Evolutionary conservation across 2,329 filamentous ascomycete species (phyloP), one percentile per base, ranked within the genome.

Genomic region (Scleromitrula shiraiana): DNA sequence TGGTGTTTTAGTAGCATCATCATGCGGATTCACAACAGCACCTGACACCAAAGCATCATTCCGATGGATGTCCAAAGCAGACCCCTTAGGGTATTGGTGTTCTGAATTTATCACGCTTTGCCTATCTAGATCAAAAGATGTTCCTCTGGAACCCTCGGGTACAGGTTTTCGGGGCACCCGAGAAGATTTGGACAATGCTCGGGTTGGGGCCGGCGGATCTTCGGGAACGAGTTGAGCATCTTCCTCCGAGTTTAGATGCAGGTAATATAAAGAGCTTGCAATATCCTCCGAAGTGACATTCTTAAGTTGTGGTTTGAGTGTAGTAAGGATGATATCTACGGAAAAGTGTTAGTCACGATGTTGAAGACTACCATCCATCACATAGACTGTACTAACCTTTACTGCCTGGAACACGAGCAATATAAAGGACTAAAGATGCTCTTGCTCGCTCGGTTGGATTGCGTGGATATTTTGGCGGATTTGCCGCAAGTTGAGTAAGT

Each of bases 211-310:
- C 4, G 32, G 22, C 36, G 55, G 41, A 24, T 59, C 57, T 8
- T 62, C 62, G 29, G 57, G 57, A 14, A 70, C 64, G 26, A 68
- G 62, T 24, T 65, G 65, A 51, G 68, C 64, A 49, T 86, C 78
- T 32, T 78, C 73, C 3, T 78, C 76, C 2, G 76, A 73, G 50
- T 88, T 77, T 32, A 94, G 77, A 67, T 97, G 91, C 45, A 96
- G 72, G 64, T 93, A 97, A 68, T 97, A 98, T 5, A 98, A 75
- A 12, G 85, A 95, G 59, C 82, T 88, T 48, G 84, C 80, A 41
- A 98, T 83, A 63, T 96, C 91, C 63, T 90, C 83, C 37, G 79
- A 82, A 0, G 88, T 94, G 54, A 98, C 88, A 51, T 88, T 91
- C 65, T 93, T 95, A 35, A 84, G 76, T 43, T 86, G 82, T 2